These are phyloP conservation scores for Phytophthora aleatoria DNA, from an alignment of 352 stramenopile species.

Conservation along the genomic window DNA sequence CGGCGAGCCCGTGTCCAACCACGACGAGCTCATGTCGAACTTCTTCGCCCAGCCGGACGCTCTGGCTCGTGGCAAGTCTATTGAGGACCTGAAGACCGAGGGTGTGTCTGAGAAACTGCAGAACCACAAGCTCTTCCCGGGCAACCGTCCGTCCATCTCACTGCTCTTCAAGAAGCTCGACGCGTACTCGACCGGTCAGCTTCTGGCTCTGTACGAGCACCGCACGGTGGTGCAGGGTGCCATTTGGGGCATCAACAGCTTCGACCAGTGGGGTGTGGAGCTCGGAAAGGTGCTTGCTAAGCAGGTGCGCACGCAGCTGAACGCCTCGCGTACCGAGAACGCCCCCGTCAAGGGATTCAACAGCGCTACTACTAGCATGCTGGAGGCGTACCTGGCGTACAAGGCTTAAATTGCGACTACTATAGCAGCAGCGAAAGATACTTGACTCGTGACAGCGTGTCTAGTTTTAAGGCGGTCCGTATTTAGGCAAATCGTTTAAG, in stretches of 20 bases:
- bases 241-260: slow-evolving; percentile 99
- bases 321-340: slow-evolving; percentile 73
- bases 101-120: slow-evolving; percentile 92
- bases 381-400: slow-evolving; percentile 93
- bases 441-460: not conserved
- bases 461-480: no score
- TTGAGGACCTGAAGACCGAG: slow-evolving; percentile 93
- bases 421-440: not conserved
- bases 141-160: slow-evolving; percentile 97
- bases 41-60: slow-evolving; percentile 99
- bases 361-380: slow-evolving; percentile 89
- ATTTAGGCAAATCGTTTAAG: no score
- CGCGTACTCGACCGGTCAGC: slow-evolving; percentile 94
- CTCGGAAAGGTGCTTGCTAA: slow-evolving; percentile 98
- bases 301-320: slow-evolving; percentile 92
- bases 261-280: slow-evolving; percentile 99
- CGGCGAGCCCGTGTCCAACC: slow-evolving; percentile 93
- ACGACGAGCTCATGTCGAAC: slow-evolving; percentile 99
- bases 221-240: slow-evolving; percentile 96
- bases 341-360: slow-evolving; percentile 94
- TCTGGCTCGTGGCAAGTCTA: slow-evolving; percentile 95
- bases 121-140: slow-evolving; percentile 97
- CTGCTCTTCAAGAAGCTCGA: slow-evolving; percentile 97
- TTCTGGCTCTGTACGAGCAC: slow-evolving; percentile 99
- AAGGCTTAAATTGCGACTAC: slow-evolving; percentile 52